Percentiles rank a stretch among this genome's conserved stretches.
phyloP scores from a whole-genome alignment of 2,329 filamentous ascomycete species.

The Alternaria incomplexa region DNA sequence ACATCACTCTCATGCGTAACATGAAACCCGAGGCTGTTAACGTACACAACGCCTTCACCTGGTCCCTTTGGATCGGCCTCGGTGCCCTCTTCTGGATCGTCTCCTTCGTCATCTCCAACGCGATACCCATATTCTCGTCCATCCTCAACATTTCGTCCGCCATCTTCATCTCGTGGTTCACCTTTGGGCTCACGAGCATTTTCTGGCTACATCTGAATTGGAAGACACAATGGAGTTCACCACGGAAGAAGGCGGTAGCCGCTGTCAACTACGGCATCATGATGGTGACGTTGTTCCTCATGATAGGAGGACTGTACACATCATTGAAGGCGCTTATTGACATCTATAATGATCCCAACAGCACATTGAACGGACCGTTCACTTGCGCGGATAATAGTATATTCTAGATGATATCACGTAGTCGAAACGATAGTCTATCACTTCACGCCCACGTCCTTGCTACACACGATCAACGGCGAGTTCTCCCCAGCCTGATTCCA shows the following conservation, averaged over 20 bases:
- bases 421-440: not conserved
- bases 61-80: conserved; percentile 69
- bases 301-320: conserved; percentile 34
- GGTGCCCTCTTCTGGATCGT: conserved; percentile 58
- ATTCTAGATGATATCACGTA: conserved; percentile 21
- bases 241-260: conserved; percentile 53
- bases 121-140: conserved; percentile 65
- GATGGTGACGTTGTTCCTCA: conserved; percentile 33
- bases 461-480: not conserved
- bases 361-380: conserved; percentile 34
- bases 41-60: conserved; percentile 59
- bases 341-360: conserved; percentile 34
- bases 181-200: conserved; percentile 54
- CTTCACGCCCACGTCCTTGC: not conserved
- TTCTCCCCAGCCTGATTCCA: not conserved
- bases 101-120: conserved; percentile 53
- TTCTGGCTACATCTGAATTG: conserved; percentile 58
- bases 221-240: conserved; percentile 33
- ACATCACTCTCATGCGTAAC: conserved; percentile 64
- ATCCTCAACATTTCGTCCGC: conserved; percentile 64
- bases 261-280: conserved; percentile 55
- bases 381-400: conserved; percentile 39
- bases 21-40: conserved; percentile 31
- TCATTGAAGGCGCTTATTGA: conserved; percentile 36
- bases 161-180: conserved; percentile 72